These are phyloP conservation scores for Quercus agrifolia DNA, from an alignment of 306 rosid species.

Conservation along the genomic window DNA sequence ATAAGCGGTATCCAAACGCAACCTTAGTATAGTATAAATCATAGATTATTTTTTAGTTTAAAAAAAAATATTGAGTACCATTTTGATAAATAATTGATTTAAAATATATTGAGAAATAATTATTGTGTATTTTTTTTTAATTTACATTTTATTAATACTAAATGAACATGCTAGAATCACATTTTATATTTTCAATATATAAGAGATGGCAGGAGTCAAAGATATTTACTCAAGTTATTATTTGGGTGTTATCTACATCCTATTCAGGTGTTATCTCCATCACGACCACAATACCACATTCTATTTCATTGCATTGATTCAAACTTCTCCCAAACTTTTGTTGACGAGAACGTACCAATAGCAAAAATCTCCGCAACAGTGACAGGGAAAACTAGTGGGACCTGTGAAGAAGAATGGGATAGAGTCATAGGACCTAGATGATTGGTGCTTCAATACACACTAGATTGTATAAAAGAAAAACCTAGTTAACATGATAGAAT, in stretches of 20 bases:
- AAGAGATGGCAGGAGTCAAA: background rate
- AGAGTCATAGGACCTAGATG: background rate
- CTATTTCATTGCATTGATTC: background rate
- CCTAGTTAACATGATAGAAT: background rate
- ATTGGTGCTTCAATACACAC: background rate
- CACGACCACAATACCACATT: background rate
- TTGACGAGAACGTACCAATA: background rate
- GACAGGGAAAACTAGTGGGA: background rate
- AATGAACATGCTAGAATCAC: background rate
- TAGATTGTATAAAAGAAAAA: background rate
- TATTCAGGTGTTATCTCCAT: background rate
- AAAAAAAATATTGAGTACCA: too few relatives aligned
- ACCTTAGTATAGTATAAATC: too few relatives aligned
- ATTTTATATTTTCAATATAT: background rate
- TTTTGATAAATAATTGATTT: too few relatives aligned
- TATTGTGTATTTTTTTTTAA: too few relatives aligned
- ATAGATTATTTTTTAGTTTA: too few relatives aligned
- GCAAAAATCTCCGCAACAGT: background rate
- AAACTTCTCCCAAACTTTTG: conserved; percentile 13
- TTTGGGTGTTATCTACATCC: background rate
- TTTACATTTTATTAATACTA: too few relatives aligned
- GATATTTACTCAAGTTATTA: too few relatives aligned
- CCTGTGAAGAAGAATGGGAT: background rate
- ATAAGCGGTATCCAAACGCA: too few relatives aligned
- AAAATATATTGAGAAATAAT: too few relatives aligned